Evolutionary conservation across 257 asterid genomes (phyloP).

Genomic region (Thymus mandschuricus): DNA sequence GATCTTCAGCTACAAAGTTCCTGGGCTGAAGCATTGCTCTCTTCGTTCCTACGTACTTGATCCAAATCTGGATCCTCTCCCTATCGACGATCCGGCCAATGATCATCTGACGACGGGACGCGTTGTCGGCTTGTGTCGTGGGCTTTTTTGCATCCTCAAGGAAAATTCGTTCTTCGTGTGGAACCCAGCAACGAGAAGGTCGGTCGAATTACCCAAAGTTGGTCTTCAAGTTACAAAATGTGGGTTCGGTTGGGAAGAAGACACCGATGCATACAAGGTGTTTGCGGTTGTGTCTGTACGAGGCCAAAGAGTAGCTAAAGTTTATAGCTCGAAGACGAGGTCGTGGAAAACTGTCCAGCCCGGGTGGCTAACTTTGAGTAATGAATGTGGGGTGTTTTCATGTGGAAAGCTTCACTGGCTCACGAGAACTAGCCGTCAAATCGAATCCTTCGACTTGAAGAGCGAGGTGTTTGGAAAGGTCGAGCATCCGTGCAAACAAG

Average conservation of each 20-base stretch:
- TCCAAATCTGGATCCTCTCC: too few relatives aligned
- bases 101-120: neutral
- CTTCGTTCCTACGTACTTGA: too few relatives aligned
- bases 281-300: conserved; percentile 4
- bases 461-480: neutral
- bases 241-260: conserved; percentile 30
- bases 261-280: conserved; percentile 22
- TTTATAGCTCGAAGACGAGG: conserved; percentile 40
- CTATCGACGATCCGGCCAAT: neutral
- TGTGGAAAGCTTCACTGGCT: conserved; percentile 55
- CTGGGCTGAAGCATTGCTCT: too few relatives aligned
- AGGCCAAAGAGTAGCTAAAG: conserved; percentile 27
- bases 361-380: conserved; percentile 7
- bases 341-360: conserved; percentile 41
- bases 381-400: conserved; percentile 21
- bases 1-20: neutral
- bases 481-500: neutral
- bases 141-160: neutral
- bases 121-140: neutral
- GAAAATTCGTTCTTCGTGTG: neutral
- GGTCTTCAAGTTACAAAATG: neutral
- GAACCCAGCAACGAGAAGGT: conserved; percentile 4
- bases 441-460: conserved; percentile 5
- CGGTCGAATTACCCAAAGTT: neutral
- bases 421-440: neutral